Conservation (phyloP, 148 eudicot genomes). For the Silene conica region DNA sequence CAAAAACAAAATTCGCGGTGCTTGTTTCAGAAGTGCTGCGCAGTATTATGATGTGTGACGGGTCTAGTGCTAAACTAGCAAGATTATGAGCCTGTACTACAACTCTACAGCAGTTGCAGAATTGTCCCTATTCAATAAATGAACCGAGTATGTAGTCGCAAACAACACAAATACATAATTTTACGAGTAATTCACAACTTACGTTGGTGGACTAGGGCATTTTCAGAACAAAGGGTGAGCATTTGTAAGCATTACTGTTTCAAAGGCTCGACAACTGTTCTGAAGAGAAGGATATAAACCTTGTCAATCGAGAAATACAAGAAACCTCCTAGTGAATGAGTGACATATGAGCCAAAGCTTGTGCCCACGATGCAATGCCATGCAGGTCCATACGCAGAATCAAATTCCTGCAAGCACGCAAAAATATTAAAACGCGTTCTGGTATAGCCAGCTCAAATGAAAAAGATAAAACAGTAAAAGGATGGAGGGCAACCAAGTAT, state of each 20-base stretch:
- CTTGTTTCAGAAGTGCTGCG: no score
- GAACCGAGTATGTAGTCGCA: no score
- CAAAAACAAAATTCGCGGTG: no score
- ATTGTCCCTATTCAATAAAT: no score
- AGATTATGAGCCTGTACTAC: no score
- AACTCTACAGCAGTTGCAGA: no score
- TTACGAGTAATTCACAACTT: no score
- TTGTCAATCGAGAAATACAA: constrained; percentile 67
- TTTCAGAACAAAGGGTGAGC: not conserved
- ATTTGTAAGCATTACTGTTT: constrained; percentile 22
- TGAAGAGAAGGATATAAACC: constrained; percentile 57
- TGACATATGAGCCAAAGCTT: constrained; percentile 63
- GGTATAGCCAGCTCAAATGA: not conserved
- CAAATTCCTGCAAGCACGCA: constrained; percentile 46
- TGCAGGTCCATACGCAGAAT: constrained; percentile 53
- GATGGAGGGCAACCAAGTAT: no score
- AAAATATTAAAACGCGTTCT: not conserved
- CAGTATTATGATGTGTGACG: no score
- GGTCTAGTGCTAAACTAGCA: no score
- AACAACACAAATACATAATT: no score
- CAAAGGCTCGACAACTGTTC: constrained; percentile 59
- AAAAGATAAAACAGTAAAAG: not conserved
- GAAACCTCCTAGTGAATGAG: constrained; percentile 66
- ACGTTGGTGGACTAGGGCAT: not conserved
- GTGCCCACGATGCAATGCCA: constrained; percentile 78